These are phyloP conservation scores for Aspergillus felis DNA, from an alignment of 2,329 filamentous ascomycete genomes.

Conservation along the genomic window DNA sequence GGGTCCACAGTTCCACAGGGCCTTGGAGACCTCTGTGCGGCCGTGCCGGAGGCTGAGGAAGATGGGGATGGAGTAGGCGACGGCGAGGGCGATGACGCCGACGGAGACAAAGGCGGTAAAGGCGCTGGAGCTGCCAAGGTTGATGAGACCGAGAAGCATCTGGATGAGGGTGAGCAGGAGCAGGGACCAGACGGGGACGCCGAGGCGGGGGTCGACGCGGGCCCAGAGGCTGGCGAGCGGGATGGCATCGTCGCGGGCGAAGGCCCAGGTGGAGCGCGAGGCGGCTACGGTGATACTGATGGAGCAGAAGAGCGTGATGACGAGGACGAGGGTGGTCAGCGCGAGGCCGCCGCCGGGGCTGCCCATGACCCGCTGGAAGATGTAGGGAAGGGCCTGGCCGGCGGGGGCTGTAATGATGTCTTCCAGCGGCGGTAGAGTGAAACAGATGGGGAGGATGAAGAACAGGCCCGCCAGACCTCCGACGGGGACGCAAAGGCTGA, in stretches of 20 bases:
- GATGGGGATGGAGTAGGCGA: slow-evolving; percentile 56
- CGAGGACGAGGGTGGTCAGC: slow-evolving; percentile 49
- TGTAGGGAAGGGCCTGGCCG: slow-evolving; percentile 50
- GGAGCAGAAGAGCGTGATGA: slow-evolving; percentile 51
- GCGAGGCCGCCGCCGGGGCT: slow-evolving; percentile 45
- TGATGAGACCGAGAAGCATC: slow-evolving; percentile 49
- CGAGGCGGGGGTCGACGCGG: slow-evolving; percentile 30
- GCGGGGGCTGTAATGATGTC: slow-evolving; percentile 44
- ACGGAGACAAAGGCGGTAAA: slow-evolving; percentile 52
- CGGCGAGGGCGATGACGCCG: slow-evolving; percentile 54
- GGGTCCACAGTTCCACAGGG: slow-evolving; percentile 46
- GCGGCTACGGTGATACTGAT: slow-evolving; percentile 53
- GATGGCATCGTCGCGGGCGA: slow-evolving; percentile 44
- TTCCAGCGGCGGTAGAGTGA: slow-evolving; percentile 45
- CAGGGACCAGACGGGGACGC: slow-evolving; percentile 42
- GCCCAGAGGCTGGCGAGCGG: slow-evolving; percentile 39
- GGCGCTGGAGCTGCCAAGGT: slow-evolving; percentile 45
- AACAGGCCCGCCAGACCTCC: slow-evolving; percentile 53
- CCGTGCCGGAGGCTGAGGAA: slow-evolving; percentile 46
- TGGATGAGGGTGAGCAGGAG: slow-evolving; percentile 44
- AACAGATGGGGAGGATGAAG: slow-evolving; percentile 54
- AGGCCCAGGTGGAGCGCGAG: slow-evolving; percentile 45
- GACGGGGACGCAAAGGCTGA: slow-evolving; percentile 51
- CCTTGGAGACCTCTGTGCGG: slow-evolving; percentile 46
- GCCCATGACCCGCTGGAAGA: slow-evolving; percentile 50